A percentile compares a stretch with the other conserved stretches of the same genome.
Evolutionary conservation across 2,329 filamentous ascomycete species (phyloP).

Genomic region (Colletotrichum tabaci): DNA sequence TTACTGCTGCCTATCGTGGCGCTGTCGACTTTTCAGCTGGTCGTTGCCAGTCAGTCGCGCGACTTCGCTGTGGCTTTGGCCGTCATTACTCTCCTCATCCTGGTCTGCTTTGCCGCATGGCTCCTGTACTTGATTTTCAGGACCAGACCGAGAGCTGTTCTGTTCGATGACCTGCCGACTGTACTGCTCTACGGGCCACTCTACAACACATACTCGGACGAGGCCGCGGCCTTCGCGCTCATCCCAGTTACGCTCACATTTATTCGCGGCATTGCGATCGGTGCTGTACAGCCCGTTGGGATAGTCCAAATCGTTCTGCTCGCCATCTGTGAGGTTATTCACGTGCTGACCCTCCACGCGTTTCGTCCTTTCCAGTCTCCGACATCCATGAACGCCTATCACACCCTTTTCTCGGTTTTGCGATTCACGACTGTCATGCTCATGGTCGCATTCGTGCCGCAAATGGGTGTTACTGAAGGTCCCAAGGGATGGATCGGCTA

Average conservation of each 20-base stretch:
- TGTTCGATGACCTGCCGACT: constrained; percentile 94
- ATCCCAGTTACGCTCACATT: constrained; percentile 89
- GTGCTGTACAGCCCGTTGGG: constrained; percentile 91
- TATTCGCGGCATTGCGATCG: constrained; percentile 89
- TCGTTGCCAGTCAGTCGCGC: constrained; percentile 78
- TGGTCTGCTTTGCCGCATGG: constrained; percentile 83
- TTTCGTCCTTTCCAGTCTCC: constrained; percentile 92
- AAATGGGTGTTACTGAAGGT: constrained; percentile 82
- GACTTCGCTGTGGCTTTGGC: constrained; percentile 81
- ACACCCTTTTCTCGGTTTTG: constrained; percentile 85
- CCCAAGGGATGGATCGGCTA: constrained; percentile 97
- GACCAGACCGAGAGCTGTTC: constrained; percentile 85
- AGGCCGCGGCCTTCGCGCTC: constrained; percentile 90
- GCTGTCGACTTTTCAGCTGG: constrained; percentile 91
- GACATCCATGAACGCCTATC: constrained; percentile 98
- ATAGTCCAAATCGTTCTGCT: constrained; percentile 94
- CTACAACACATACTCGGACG: constrained; percentile 98
- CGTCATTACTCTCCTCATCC: constrained; percentile 78
- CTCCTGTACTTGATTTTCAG: constrained; percentile 84
- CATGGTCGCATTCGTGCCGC: constrained; percentile 88
- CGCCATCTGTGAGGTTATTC: constrained; percentile 93
- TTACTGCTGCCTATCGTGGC: constrained; percentile 90
- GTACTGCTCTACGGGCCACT: constrained; percentile 92
- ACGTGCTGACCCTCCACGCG: constrained; percentile 87
- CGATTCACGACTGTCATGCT: constrained; percentile 83